Evolutionary conservation across 768 basidiomycete species (phyloP), one percentile per base, ranked within the genome.

Genomic region (Phlebiopsis flavidoalba): DNA sequence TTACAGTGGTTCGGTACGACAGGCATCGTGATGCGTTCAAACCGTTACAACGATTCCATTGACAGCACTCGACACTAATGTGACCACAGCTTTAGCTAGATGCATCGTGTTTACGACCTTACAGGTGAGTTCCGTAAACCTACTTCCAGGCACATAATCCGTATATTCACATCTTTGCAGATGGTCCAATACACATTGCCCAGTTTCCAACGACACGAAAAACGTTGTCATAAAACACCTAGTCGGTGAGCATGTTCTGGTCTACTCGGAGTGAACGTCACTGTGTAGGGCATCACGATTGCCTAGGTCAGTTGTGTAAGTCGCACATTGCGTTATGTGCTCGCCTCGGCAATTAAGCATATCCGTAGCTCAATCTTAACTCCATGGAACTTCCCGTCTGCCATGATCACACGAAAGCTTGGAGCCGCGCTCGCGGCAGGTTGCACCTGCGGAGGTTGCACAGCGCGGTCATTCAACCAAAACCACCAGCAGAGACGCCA

Each of bases 221-320:
- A 95, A 95, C 70, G 74, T 98, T 31, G 89, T 92, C 8, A 88
- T 98, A 65, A 96, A 96, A 74, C 97, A 99, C 70, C 96, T 96
- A 15, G 75, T 92, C 62, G 92, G 91, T 87, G 68, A 63, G 82
- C 74, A 21, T 21, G 12, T 15, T 57, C 59, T 7, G 46, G 6
- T 40, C 22, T 59, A 46, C 54, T 53, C 21, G 26, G n/a, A 5
- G 15, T 14, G 22, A n/a, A 58, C 37, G 76, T 73, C 75, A 67
- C 75, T 78, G 47, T 21, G 26, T 5, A 47, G 17, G 81, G 79
- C 77, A 47, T 33, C n/a, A 53, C 11, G 12, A 36, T 50, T 61
- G n/a, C n/a, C n/a, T n/a, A 81, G 80, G 80, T 63, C n/a, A n/a
- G 80, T 82, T 37, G 79, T 82, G 80, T 83, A 71, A 47, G 77